phyloP scores from a whole-genome alignment of 345 rosid species.

The Pseudoturritis turrita region DNA sequence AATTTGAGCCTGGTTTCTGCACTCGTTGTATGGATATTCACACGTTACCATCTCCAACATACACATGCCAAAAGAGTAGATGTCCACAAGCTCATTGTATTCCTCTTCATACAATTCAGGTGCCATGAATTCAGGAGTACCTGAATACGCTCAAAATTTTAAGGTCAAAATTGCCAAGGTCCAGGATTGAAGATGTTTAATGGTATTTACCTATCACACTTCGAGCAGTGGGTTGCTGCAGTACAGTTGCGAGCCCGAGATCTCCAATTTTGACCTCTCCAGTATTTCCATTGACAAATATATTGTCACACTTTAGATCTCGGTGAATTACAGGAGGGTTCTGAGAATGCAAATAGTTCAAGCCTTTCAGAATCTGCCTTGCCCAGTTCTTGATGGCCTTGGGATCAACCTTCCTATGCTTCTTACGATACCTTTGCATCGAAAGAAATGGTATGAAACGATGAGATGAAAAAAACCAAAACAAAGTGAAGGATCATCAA shows the following conservation, averaged over 20 bases:
- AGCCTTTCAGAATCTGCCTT: slow-evolving; percentile 68
- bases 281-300: slow-evolving; percentile 77
- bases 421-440: slow-evolving; percentile 53
- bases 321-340: slow-evolving; percentile 73
- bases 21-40: slow-evolving; percentile 78
- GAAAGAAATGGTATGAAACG: background rate
- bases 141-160: slow-evolving; percentile 29
- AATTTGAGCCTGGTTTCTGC: slow-evolving; percentile 75
- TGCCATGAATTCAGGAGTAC: slow-evolving; percentile 95
- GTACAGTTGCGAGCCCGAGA: slow-evolving; percentile 79
- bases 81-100: slow-evolving; percentile 79
- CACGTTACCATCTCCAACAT: slow-evolving; percentile 87
- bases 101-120: slow-evolving; percentile 93
- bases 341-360: slow-evolving; percentile 62
- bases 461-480: background rate
- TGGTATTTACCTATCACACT: slow-evolving; percentile 59
- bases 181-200: background rate
- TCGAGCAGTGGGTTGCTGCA: slow-evolving; percentile 75
- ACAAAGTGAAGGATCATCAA: background rate
- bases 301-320: slow-evolving; percentile 86
- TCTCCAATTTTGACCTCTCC: slow-evolving; percentile 89
- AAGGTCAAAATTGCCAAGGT: background rate
- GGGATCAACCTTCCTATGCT: slow-evolving; percentile 62
- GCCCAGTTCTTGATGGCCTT: slow-evolving; percentile 88
- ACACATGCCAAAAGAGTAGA: slow-evolving; percentile 93